These are phyloP conservation scores for Thinopyrum elongatum DNA, from an alignment of 176 grass and related monocot species.

Conservation along the genomic window DNA sequence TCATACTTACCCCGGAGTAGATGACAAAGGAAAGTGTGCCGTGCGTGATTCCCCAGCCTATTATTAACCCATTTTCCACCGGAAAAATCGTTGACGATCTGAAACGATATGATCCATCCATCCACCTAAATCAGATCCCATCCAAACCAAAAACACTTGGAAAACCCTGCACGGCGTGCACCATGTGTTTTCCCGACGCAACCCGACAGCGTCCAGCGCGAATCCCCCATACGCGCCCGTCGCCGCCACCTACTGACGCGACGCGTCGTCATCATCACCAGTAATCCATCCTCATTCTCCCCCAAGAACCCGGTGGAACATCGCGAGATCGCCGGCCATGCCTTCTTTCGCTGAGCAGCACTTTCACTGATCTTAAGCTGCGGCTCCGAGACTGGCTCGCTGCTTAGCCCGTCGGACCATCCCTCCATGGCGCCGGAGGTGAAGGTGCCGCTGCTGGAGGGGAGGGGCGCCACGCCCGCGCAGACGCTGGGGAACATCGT, in stretches of 20 bases:
- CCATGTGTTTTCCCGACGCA: neutral
- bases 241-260: neutral
- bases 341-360: neutral
- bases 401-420: neutral
- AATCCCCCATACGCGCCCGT: neutral
- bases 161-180: neutral
- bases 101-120: neutral
- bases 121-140: neutral
- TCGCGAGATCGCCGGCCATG: neutral
- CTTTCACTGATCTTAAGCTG: neutral
- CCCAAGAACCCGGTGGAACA: neutral
- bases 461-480: constrained; percentile 42
- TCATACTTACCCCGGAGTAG: no score
- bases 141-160: neutral
- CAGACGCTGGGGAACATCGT: constrained; percentile 90
- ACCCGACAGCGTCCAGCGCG: neutral
- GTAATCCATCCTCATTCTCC: neutral
- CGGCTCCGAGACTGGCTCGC: neutral
- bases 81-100: neutral
- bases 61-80: neutral
- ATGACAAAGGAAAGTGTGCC: neutral
- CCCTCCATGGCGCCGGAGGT: constrained; percentile 6
- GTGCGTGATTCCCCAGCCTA: neutral
- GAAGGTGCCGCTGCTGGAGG: constrained; percentile 41
- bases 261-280: neutral